A percentile compares a stretch with the other conserved stretches of the same genome.
phyloP scores from a whole-genome alignment of 2,329 filamentous ascomycete genomes.

The Clarireedia paspali region DNA sequence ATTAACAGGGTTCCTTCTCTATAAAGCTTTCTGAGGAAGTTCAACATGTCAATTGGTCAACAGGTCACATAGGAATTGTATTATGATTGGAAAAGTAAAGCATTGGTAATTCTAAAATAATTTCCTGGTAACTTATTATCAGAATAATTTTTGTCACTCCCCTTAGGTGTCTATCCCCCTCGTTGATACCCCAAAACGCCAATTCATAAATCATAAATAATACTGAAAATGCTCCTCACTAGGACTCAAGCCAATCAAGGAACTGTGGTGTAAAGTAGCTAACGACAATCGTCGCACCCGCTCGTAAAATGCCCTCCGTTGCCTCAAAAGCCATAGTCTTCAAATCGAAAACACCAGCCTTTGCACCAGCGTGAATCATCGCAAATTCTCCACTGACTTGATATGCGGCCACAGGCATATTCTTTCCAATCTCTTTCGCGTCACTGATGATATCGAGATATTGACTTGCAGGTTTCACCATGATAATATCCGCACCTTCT shows the following conservation, averaged over 20 bases:
- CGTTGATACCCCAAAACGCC: conserved; percentile 9
- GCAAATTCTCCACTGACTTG: conserved; percentile 96
- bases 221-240: conserved; percentile 9
- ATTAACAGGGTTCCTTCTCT: background rate
- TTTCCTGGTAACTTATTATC: conserved; percentile 4
- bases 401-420: conserved; percentile 90
- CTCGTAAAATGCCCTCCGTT: conserved; percentile 85
- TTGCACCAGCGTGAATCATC: conserved; percentile 94
- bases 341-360: conserved; percentile 92
- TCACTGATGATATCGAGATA: conserved; percentile 98
- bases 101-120: background rate
- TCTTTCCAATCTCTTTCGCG: conserved; percentile 86
- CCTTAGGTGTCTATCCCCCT: background rate
- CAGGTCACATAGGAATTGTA: no score
- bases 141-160: conserved; percentile 7
- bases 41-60: background rate
- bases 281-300: conserved; percentile 86
- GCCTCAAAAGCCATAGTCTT: conserved; percentile 93
- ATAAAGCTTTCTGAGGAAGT: background rate
- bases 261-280: conserved; percentile 89
- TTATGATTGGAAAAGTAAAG: background rate
- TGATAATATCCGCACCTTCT: conserved; percentile 95
- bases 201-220: background rate
- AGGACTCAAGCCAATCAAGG: conserved; percentile 57
- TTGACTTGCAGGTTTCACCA: conserved; percentile 96